These are phyloP conservation scores for Aspergillus bombycis DNA, from an alignment of 2,329 filamentous ascomycete genomes.

Conservation along the genomic window DNA sequence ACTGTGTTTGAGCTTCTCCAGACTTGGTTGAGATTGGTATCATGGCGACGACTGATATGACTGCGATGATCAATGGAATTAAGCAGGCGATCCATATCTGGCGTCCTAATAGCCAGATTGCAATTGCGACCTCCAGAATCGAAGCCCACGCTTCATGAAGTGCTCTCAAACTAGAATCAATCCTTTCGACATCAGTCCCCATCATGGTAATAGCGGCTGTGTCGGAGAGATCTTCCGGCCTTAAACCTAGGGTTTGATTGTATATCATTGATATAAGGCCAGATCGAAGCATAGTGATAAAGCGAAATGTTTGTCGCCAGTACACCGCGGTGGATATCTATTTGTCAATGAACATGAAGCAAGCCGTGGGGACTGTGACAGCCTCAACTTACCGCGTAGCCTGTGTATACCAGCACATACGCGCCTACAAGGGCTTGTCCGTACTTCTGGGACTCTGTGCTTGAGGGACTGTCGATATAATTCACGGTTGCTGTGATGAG, in stretches of 20 bases:
- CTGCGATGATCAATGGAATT: background rate
- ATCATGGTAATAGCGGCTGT: slow-evolving; percentile 48
- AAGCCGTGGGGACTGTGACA: background rate
- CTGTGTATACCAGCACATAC: background rate
- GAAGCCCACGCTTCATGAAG: slow-evolving; percentile 41
- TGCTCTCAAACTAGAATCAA: slow-evolving; percentile 25
- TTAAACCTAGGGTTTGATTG: background rate
- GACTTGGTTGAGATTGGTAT: background rate
- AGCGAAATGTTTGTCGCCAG: background rate
- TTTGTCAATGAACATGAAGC: background rate
- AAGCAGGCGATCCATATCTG: slow-evolving; percentile 31
- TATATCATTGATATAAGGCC: background rate
- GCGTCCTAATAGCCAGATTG: slow-evolving; percentile 36
- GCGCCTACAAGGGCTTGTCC: background rate
- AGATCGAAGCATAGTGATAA: background rate
- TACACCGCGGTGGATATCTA: background rate
- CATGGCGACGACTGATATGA: background rate
- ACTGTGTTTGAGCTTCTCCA: background rate
- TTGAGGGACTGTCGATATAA: slow-evolving; percentile 18
- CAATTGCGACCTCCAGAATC: slow-evolving; percentile 41
- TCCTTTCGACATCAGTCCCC: slow-evolving; percentile 47
- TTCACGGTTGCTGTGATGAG: slow-evolving; percentile 29
- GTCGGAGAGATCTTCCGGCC: slow-evolving; percentile 32
- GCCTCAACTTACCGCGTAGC: background rate
- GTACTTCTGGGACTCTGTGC: background rate